A percentile compares a stretch with the other conserved stretches of the same genome.
These are phyloP conservation scores for Plasmodium coatneyi DNA, from an alignment of 169 alveolate species.

Conservation along the genomic window DNA sequence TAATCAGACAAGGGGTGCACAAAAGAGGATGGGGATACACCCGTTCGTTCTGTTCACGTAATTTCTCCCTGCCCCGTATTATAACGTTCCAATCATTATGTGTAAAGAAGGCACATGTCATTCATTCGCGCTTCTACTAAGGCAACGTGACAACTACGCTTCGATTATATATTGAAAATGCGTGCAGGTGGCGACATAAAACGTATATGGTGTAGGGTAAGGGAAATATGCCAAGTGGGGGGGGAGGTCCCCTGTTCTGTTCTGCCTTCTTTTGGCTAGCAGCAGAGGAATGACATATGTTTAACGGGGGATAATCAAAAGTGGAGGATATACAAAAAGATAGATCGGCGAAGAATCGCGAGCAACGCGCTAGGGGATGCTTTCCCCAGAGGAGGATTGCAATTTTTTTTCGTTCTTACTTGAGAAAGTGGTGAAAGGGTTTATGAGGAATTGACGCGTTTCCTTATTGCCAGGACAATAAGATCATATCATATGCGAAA, in stretches of 20 bases:
- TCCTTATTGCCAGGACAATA: background rate
- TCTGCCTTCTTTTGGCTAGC: background rate
- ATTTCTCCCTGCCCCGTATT: background rate
- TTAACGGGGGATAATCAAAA: background rate
- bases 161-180: background rate
- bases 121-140: background rate
- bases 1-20: background rate
- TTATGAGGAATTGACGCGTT: background rate
- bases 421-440: background rate
- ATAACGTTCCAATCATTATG: background rate
- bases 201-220: background rate
- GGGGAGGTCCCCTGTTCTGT: background rate
- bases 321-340: background rate
- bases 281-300: background rate
- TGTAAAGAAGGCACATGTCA: background rate
- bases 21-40: background rate
- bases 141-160: background rate
- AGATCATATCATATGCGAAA: background rate
- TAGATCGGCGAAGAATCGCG: background rate
- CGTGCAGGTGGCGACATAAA: background rate
- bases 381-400: background rate
- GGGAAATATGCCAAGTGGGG: background rate
- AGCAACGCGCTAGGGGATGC: background rate
- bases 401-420: background rate
- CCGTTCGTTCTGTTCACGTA: background rate